Conservation (phyloP, 169 alveolate genomes). For the Blepharisma undulans region DNA sequence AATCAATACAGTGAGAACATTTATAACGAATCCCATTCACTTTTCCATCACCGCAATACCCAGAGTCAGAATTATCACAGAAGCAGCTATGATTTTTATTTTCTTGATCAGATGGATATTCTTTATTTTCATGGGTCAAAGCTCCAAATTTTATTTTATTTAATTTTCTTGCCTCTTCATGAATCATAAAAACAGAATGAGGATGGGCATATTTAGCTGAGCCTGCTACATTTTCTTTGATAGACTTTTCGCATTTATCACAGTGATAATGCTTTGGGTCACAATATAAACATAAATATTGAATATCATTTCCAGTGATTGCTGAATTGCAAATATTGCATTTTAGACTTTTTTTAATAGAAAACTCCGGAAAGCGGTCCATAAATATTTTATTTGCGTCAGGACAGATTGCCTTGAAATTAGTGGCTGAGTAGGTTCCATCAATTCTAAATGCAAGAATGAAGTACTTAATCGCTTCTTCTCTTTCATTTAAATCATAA, state of each 20-base stretch:
- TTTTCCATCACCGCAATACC: neutral
- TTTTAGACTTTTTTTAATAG: neutral
- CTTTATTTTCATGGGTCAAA: neutral
- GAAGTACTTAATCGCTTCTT: neutral
- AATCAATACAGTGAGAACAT: conserved; percentile 47
- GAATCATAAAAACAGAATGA: neutral
- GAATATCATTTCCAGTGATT: neutral
- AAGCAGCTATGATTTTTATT: neutral
- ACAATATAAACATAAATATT: neutral
- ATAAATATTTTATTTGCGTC: neutral
- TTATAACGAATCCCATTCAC: conserved; percentile 49
- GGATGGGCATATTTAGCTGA: neutral
- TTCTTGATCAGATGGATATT: neutral
- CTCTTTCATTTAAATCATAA: neutral
- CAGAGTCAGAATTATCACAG: neutral
- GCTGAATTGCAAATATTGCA: neutral
- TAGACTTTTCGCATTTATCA: neutral
- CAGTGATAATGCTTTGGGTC: neutral
- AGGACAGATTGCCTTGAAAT: neutral
- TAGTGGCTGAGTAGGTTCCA: neutral
- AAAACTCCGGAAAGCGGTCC: neutral
- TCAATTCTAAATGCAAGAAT: neutral
- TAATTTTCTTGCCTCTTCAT: neutral
- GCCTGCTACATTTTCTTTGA: neutral
- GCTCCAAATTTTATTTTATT: neutral